Percentiles rank a stretch among this genome's conserved stretches.
phyloP scores from a whole-genome alignment of 1,284 basidiomycete genomes.

The Microbotryum intermedium region DNA sequence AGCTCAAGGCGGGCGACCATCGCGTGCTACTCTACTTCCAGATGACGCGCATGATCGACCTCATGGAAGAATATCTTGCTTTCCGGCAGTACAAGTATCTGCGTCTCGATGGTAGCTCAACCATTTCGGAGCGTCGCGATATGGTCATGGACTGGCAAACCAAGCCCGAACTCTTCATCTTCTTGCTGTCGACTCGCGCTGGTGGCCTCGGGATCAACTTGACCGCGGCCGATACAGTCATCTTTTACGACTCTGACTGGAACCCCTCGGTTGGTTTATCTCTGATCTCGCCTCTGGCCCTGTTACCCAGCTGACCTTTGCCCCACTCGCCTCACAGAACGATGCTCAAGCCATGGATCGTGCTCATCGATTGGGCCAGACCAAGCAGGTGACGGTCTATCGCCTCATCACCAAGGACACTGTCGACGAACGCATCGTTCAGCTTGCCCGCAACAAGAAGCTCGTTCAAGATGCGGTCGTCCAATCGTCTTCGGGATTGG shows the following conservation, averaged over 20 bases:
- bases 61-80: slow-evolving; percentile 98
- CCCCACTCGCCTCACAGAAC: slow-evolving; percentile 45
- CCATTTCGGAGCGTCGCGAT: slow-evolving; percentile 90
- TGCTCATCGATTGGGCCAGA: slow-evolving; percentile 96
- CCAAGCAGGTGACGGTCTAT: slow-evolving; percentile 97
- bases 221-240: slow-evolving; percentile 93
- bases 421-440: slow-evolving; percentile 96
- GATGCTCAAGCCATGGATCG: slow-evolving; percentile 99
- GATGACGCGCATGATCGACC: slow-evolving; percentile 99
- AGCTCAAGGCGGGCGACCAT: slow-evolving; percentile 88
- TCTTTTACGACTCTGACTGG: slow-evolving; percentile 99
- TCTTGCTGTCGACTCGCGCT: slow-evolving; percentile 90
- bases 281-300: not conserved
- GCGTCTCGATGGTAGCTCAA: slow-evolving; percentile 87
- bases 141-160: slow-evolving; percentile 99
- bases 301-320: not conserved
- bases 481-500: slow-evolving; percentile 60
- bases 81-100: slow-evolving; percentile 98
- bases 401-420: slow-evolving; percentile 93
- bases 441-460: slow-evolving; percentile 58
- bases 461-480: slow-evolving; percentile 96
- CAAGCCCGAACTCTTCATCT: slow-evolving; percentile 88
- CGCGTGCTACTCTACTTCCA: slow-evolving; percentile 97
- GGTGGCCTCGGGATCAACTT: slow-evolving; percentile 97
- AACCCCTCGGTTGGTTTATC: slow-evolving; percentile 60